phyloP scores from a whole-genome alignment of 169 alveolate species.

The Nephromyces sp. region DNA sequence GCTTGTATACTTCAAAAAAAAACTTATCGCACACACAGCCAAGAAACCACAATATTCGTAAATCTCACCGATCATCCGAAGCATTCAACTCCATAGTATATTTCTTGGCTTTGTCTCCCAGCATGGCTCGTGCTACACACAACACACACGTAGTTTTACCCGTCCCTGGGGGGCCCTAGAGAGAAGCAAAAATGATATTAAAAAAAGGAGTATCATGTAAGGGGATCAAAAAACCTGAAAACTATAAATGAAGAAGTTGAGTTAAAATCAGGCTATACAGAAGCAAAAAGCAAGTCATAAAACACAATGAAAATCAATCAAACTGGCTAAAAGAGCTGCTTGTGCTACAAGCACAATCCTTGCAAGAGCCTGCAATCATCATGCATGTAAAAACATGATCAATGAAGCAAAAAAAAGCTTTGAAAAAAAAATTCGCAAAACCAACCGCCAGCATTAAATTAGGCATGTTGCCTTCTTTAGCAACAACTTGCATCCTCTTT shows the following conservation, averaged over 20 bases:
- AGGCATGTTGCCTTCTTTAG: constrained; percentile 91
- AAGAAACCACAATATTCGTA: too few species aligned
- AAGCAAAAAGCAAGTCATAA: not conserved
- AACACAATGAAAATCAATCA: not conserved
- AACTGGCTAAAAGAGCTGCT: not conserved
- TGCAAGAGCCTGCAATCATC: not conserved
- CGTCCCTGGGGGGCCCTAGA: constrained; percentile 98
- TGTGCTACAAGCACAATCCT: not conserved
- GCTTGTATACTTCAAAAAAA: too few species aligned
- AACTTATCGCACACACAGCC: too few species aligned
- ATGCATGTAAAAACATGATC: not conserved
- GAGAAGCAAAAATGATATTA: not conserved
- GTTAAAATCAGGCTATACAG: not conserved
- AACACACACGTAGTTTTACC: constrained; percentile 97
- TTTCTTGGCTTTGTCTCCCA: constrained; percentile 67
- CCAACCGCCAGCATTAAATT: constrained; percentile 82
- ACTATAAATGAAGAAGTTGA: not conserved
- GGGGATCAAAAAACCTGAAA: not conserved
- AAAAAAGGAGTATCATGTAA: constrained; percentile 4
- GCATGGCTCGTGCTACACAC: constrained; percentile 90
- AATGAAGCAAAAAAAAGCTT: not conserved
- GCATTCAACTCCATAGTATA: constrained; percentile 96
- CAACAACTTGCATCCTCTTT: constrained; percentile 74
- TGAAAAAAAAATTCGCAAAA: constrained; percentile 2
- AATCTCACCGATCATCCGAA: constrained; percentile 83